Evolutionary conservation across 2,329 filamentous ascomycete species (phyloP), one percentile per base, ranked within the genome.

Genomic region (Trichoderma atrobrunneum): DNA sequence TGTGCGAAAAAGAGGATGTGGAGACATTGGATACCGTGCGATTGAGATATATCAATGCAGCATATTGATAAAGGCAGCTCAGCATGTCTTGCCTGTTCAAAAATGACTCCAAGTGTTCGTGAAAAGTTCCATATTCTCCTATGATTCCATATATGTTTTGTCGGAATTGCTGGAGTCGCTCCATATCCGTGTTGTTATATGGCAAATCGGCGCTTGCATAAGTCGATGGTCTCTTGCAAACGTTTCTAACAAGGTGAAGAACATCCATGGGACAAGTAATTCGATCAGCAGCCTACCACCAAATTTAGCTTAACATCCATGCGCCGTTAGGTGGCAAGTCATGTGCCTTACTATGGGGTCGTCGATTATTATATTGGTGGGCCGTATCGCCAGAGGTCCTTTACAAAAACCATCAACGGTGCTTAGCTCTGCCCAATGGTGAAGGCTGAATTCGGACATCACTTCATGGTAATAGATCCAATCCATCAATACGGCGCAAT

Each of bases 401-500:
- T 60, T 57, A 43, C 71, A 72, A n/a, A 70, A 67, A 2, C 11
- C 26, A 4, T 26, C 10, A 12, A 71, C 57, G 3, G 66, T 18
- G n/a, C 57, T 32, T 34, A 32, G 28, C 11, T 63, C 71, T 24
- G 56, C 60, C 71, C 71, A 72, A 34, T 72, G 71, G 6, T 67
- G 56, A 18, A 72, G 51, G 43, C 67, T 71, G 36, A 72, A 70
- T 54, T 72, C 67, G 7, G 67, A 36, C n/a, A 67, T 48, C 1
- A 72, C 71, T 65, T 72, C 71, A 18, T 72, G 71, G 51, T 72
- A 72, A 61, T 72, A 72, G 21, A 72, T 59, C 71, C 71, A 72
- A 26, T 72, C 71, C 57, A 72, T 72, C 16, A 72, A 18, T 26
- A 71, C 26, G 14, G 28, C 26, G 3, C 34, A 57, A 21, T 72